phyloP scores from a whole-genome alignment of 2,329 filamentous ascomycete genomes.

The Fusarium penzigii region DNA sequence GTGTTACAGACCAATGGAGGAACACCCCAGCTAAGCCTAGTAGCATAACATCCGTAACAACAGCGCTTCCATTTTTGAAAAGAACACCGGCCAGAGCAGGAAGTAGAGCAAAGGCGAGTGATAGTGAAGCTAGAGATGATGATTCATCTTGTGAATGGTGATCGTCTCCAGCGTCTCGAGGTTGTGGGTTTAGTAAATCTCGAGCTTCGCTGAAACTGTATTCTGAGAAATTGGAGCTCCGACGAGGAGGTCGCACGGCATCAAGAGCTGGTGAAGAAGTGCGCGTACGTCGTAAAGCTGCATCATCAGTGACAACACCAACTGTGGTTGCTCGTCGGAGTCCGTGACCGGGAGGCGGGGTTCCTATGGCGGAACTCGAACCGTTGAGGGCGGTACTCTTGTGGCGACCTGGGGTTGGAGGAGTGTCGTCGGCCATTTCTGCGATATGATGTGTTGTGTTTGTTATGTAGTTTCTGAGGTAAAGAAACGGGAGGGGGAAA shows the following conservation, averaged over 20 bases:
- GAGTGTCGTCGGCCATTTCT: constrained; percentile 22
- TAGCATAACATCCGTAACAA: constrained; percentile 84
- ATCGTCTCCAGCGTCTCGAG: constrained; percentile 28
- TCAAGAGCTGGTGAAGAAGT: constrained; percentile 27
- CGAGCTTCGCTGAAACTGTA: constrained; percentile 69
- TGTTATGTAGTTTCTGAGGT: not conserved
- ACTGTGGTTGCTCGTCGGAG: constrained; percentile 45
- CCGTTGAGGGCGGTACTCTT: constrained; percentile 31
- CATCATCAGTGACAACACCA: constrained; percentile 29
- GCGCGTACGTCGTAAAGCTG: constrained; percentile 11
- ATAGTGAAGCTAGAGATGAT: constrained; percentile 76
- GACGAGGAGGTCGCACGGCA: constrained; percentile 48
- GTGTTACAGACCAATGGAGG: constrained; percentile 86
- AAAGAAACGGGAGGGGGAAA: too few species aligned
- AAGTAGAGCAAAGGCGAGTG: constrained; percentile 79
- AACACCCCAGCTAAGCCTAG: constrained; percentile 80
- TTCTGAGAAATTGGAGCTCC: constrained; percentile 79
- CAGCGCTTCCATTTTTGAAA: constrained; percentile 79
- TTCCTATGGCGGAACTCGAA: constrained; percentile 21
- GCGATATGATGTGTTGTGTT: constrained; percentile 6
- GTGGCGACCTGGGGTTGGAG: constrained; percentile 6
- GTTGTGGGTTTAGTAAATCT: constrained; percentile 63
- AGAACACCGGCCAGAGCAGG: constrained; percentile 84
- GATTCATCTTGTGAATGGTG: constrained; percentile 47
- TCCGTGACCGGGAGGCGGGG: constrained; percentile 35